Evolutionary conservation across 1,139 yeast species (phyloP).

Genomic region (Saccharomyces hybrid): DNA sequence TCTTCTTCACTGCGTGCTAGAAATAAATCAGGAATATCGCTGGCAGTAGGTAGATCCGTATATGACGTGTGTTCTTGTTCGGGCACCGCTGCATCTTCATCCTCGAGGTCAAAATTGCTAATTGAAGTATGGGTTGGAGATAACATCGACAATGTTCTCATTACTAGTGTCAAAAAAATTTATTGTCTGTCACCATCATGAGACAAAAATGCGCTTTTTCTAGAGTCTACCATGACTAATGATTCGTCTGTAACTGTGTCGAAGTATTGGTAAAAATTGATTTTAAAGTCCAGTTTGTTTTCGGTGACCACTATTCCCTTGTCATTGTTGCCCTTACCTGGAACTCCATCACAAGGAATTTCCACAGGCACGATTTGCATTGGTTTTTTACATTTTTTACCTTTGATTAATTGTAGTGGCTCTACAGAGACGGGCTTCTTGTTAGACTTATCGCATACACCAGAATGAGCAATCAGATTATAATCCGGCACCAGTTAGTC

Average conservation of each 20-base stretch:
- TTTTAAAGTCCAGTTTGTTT: slow-evolving; percentile 29
- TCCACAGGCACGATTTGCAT: slow-evolving; percentile 15
- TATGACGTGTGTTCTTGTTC: too few relatives aligned
- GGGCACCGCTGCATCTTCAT: too few relatives aligned
- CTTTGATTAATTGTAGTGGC: slow-evolving; percentile 37
- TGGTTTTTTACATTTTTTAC: slow-evolving; percentile 39
- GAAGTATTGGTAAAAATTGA: slow-evolving; percentile 32
- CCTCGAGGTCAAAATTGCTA: too few relatives aligned
- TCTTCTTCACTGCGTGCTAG: too few relatives aligned
- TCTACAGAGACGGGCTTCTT: slow-evolving; percentile 12
- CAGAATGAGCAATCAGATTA: slow-evolving; percentile 28
- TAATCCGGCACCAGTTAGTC: slow-evolving; percentile 41
- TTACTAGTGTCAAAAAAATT: too few relatives aligned
- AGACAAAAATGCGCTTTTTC: slow-evolving; percentile 22
- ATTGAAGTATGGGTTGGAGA: too few relatives aligned
- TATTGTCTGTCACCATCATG: too few relatives aligned
- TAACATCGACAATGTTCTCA: too few relatives aligned
- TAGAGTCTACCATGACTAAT: slow-evolving; percentile 51
- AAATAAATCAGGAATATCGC: too few relatives aligned
- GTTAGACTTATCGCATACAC: slow-evolving; percentile 29
- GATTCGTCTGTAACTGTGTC: slow-evolving; percentile 53
- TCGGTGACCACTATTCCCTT: slow-evolving; percentile 22
- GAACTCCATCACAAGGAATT: slow-evolving; percentile 29
- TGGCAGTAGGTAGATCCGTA: too few relatives aligned
- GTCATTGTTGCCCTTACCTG: slow-evolving; percentile 6